Evolutionary conservation across 2,329 filamentous ascomycete species (phyloP).

Genomic region (Tolypocladium endophyticum): DNA sequence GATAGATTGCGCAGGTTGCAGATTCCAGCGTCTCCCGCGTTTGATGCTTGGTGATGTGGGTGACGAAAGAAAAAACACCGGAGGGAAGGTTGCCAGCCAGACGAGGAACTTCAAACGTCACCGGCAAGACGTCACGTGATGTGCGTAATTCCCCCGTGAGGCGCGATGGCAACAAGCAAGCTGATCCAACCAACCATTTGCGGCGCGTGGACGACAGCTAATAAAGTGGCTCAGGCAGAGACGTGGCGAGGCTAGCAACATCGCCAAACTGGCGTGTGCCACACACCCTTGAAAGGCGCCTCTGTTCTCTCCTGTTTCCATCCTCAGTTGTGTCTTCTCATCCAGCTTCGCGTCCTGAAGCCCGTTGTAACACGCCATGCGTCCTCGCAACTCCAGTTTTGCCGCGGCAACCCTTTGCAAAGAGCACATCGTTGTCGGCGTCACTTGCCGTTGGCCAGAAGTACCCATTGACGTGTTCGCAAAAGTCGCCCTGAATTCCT

Average conservation of each 20-base stretch:
- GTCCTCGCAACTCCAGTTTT: conserved; percentile 19
- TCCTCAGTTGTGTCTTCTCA: neutral
- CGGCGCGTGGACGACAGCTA: neutral
- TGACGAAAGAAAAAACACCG: conserved; percentile 24
- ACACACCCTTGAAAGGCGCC: neutral
- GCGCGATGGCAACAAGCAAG: neutral
- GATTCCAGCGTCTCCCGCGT: conserved; percentile 19
- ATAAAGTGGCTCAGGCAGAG: neutral
- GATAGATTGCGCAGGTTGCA: conserved; percentile 22
- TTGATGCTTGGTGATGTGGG: conserved; percentile 20
- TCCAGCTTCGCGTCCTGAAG: conserved; percentile 10
- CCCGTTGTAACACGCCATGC: conserved; percentile 15
- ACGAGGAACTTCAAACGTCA: conserved; percentile 25
- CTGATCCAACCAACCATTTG: neutral
- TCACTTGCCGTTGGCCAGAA: conserved; percentile 8
- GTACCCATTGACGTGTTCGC: neutral
- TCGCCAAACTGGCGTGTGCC: neutral
- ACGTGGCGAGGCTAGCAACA: neutral
- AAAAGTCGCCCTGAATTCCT: neutral
- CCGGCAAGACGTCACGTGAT: conserved; percentile 21
- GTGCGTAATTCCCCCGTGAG: neutral
- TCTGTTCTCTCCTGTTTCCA: conserved; percentile 1
- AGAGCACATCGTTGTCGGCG: conserved; percentile 10
- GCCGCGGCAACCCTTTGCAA: conserved; percentile 16
- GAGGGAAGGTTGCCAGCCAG: conserved; percentile 19